Base-by-base conservation (phyloP, 495 filamentous ascomycete species). In the Cryomyces minteri region DNA sequence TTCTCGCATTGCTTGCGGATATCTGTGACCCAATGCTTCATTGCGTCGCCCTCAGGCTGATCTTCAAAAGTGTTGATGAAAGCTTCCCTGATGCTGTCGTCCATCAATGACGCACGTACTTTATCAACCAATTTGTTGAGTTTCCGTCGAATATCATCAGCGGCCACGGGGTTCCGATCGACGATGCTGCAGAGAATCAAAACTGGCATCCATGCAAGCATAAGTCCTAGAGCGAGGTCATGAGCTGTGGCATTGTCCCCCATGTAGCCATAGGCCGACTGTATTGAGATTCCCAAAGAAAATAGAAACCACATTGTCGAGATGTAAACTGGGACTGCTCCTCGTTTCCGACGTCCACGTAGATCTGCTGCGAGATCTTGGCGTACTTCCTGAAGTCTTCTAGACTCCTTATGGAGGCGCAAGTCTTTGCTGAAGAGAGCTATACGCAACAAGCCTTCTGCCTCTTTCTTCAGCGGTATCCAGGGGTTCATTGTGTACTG, bases 141-240 rank as follows among this genome's bases (percentile, higher is more conserved):
- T 36, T 62, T 62, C n/a, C 31, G 42, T 32, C 62, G 48, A 9
- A 58, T 59, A 32, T 64, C 49, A 12, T 57, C 61, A 0, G 63
- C 48, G 4, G 64, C 62, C 10, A 57, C 54, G 0, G 68, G 67
- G 43, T 73, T 73, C 8, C 69, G 60, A 51, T 73, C 69, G 4
- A 69, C 54, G 33, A 73, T 70, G 7, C 52, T 55, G 40, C 59
- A 59, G 4, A 68, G 45, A 14, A 70, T 57, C 10, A 73, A 46
- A n/a, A 71, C 47, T 8, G 70, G 70, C 5, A 73, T 43, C 70
- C 68, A 73, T 4, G 57, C 51, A 14, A 72, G 49, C 6, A 73
- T 43, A 2, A 69, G 44, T 4, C 69, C 70, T 1, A 73, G 48
- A 0, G 65, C 69, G 1, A 73, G 58, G 39, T 63, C 51, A 38